Base-by-base conservation (phyloP, 805 yeast genomes). In the Candida taoyuanica region DNA sequence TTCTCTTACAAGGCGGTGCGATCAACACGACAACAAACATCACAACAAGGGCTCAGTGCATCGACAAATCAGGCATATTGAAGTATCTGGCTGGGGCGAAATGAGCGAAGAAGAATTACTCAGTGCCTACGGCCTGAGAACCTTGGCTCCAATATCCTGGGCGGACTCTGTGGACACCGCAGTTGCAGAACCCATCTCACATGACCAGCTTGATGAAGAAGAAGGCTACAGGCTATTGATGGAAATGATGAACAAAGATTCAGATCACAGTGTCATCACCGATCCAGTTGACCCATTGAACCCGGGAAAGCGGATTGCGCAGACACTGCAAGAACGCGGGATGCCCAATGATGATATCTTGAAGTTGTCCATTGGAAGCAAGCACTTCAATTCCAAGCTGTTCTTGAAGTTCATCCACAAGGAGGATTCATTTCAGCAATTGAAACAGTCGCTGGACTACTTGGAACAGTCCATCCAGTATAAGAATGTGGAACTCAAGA, bases 241-340 rank as follows among this genome's bases (percentile, higher is more conserved):
- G 32, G 50, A 44, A 17, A 37, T 48, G 20, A 54, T 55, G 4
- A 48, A 48, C 26, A 45, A 49, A n/a, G 54, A 57, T 42, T 38
- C 59, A 26, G 48, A 51, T 41, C 33, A 55, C 42, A 39, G 44
- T 31, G 44, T 49, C 25, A 33, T 53, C 32, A 36, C 49, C 37
- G 68, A 65, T 33, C 73, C 71, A 23, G 51, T 58, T 5, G 87
- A 81, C 48, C 85, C 86, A 1, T 58, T 81, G 42, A 80, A 79
- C 5, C 69, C 70, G 20, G 65, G 68, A n/a, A 63, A 60, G 17
- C 66, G 74, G 3, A 62, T 78, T 7, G 50, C 69, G 32, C 61
- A 67, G 16, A 66, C 64, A 26, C 55, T 75, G 28, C 50, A 57
- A 9, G 65, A 71, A 11, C 24, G 24, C 11, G 24, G 24, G 24